Conservation (phyloP, 1,284 basidiomycete species). For the Gymnopus androsaceus region DNA sequence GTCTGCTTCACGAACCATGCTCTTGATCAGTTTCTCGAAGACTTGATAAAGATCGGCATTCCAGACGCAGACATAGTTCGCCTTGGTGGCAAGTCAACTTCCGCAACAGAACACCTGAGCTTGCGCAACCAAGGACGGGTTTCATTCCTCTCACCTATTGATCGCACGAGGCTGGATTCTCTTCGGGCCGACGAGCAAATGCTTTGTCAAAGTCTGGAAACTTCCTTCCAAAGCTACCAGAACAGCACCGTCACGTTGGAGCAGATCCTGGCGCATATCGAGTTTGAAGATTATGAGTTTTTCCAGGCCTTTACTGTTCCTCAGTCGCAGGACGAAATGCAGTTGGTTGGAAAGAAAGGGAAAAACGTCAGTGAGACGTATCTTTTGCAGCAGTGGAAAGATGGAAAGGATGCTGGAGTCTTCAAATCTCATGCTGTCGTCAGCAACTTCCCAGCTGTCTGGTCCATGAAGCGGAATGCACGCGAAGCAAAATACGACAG, state of each 20-base stretch:
- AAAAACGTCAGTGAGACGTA: constrained; percentile 37
- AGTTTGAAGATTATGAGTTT: constrained; percentile 47
- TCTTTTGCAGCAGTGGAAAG: constrained; percentile 50
- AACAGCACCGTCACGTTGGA: constrained; percentile 22
- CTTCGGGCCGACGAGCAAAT: constrained; percentile 30
- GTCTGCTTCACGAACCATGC: constrained; percentile 72
- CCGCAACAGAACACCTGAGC: constrained; percentile 41
- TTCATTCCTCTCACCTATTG: constrained; percentile 23
- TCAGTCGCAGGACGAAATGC: constrained; percentile 41
- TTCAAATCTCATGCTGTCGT: constrained; percentile 34
- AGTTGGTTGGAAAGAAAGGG: constrained; percentile 39
- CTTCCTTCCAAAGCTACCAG: constrained; percentile 35
- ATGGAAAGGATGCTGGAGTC: constrained; percentile 43
- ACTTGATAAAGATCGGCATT: constrained; percentile 59
- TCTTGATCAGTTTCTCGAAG: constrained; percentile 62
- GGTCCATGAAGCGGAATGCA: constrained; percentile 40
- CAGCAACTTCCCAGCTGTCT: constrained; percentile 33
- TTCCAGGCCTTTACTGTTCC: constrained; percentile 54
- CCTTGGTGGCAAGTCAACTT: constrained; percentile 55
- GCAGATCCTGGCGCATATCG: constrained; percentile 43
- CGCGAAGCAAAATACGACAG: constrained; percentile 32
- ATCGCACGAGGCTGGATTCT: constrained; percentile 43
- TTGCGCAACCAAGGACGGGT: constrained; percentile 31
- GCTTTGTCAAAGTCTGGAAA: constrained; percentile 28
- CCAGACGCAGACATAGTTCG: constrained; percentile 47